Evolutionary conservation across 2,329 filamentous ascomycete genomes (phyloP).

Genomic region (Fusarium albosuccineum): DNA sequence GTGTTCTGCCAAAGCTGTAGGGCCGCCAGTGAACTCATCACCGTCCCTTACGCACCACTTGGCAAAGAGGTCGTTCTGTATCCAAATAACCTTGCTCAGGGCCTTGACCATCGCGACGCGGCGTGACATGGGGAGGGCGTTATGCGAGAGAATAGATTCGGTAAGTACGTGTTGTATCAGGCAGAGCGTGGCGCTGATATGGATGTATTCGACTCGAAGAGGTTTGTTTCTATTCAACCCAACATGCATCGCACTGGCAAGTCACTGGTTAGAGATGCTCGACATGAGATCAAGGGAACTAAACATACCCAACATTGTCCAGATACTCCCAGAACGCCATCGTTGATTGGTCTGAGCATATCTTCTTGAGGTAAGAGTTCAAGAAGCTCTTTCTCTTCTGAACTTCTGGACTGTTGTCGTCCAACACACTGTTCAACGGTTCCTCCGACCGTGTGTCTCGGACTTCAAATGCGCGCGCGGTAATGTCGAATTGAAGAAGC

Average conservation of each 20-base stretch:
- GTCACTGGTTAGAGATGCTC: background rate
- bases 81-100: slow-evolving; percentile 33
- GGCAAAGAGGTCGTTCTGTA: slow-evolving; percentile 33
- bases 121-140: slow-evolving; percentile 29
- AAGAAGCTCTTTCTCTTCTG: slow-evolving; percentile 24
- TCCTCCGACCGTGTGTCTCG: slow-evolving; percentile 24
- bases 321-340: slow-evolving; percentile 34
- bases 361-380: slow-evolving; percentile 27
- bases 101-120: slow-evolving; percentile 28
- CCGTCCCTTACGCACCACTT: slow-evolving; percentile 33
- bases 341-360: slow-evolving; percentile 29
- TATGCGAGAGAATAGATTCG: slow-evolving; percentile 24
- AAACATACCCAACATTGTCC: slow-evolving; percentile 26
- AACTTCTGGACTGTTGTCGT: slow-evolving; percentile 21
- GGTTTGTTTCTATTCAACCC: slow-evolving; percentile 21
- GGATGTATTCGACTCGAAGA: slow-evolving; percentile 29
- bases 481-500: slow-evolving; percentile 31
- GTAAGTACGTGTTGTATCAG: slow-evolving; percentile 30
- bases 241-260: slow-evolving; percentile 28
- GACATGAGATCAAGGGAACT: background rate
- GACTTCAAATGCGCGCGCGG: slow-evolving; percentile 26
- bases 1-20: background rate
- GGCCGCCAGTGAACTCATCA: slow-evolving; percentile 18
- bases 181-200: slow-evolving; percentile 30
- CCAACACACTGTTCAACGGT: slow-evolving; percentile 9